Base-by-base conservation (phyloP, 495 filamentous ascomycete species). In the Lepraria neglecta region DNA sequence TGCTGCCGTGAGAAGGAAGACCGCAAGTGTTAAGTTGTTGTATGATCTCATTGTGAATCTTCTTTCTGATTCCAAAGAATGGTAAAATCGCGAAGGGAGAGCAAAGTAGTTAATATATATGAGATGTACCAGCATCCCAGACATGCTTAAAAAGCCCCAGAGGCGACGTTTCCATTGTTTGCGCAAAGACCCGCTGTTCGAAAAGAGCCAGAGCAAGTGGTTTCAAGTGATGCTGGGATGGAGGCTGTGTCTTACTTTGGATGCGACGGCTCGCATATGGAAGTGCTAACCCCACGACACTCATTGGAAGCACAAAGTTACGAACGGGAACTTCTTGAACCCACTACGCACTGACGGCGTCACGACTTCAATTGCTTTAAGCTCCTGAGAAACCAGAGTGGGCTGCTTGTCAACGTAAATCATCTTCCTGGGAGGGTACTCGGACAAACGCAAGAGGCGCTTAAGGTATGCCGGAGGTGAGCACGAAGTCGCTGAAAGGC, bases 371-470 rank as follows among this genome's bases (percentile, higher is more conserved):
- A 12, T 38, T 38, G 35, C 35, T 38, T 10, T 12, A 4, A 12
- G 10, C 10, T 11, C 9, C 19, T 53, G 3, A 21, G 4, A 31
- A 33, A 4, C 5, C 7, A 9, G n/a, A 10, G 4, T n/a, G 4
- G 19, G 5, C 17, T n/a, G 11, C 30, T 38, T 38, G 31, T 10
- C 3, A 38, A 6, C 12, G 4, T 17, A 35, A 7, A 38, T 3
- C 17, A 17, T 54, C 31, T 38, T 54, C 3, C n/a, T 35, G 31
- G 2, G 24, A 33, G 10, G 21, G 21, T 33, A 1, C 31, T 38
- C n/a, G 30, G 51, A n/a, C 35, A 33, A 38, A 21, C 51, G 30
- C 5, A 54, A 54, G 48, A 51, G 31, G 51, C 51, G 51, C 51
- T 30, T 54, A 33, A 38, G 5, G 35, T 38, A 38, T 7, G 7